phyloP scores from a whole-genome alignment of 768 basidiomycete genomes.

The Lactarius pseudohatsudake region DNA sequence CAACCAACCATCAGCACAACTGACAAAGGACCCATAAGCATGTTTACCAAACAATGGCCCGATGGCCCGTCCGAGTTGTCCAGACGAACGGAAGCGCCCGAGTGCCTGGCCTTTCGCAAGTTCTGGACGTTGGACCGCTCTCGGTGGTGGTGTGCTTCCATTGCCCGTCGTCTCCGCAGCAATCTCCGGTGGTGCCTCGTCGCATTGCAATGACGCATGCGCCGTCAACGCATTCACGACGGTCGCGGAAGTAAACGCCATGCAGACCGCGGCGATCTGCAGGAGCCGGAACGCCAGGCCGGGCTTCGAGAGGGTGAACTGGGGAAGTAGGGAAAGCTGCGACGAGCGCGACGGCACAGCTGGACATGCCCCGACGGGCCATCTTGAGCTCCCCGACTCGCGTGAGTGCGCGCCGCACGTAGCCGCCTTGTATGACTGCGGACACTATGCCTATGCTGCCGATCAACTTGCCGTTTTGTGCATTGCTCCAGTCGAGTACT shows the following conservation, averaged over 20 bases:
- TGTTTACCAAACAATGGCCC: constrained; percentile 80
- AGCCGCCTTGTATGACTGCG: constrained; percentile 89
- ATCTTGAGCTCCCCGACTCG: constrained; percentile 78
- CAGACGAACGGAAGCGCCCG: constrained; percentile 86
- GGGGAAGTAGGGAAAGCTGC: constrained; percentile 74
- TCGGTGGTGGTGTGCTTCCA: constrained; percentile 35
- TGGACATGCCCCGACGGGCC: constrained; percentile 75
- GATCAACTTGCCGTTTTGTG: constrained; percentile 82
- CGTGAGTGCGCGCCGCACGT: constrained; percentile 79
- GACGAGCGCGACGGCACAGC: constrained; percentile 68
- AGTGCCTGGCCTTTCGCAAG: constrained; percentile 83
- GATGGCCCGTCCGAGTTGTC: constrained; percentile 90
- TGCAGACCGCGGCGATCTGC: constrained; percentile 71
- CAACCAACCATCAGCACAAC: constrained; percentile 4
- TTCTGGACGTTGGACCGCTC: constrained; percentile 52
- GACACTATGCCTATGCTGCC: constrained; percentile 88
- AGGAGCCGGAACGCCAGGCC: constrained; percentile 52
- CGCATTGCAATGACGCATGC: constrained; percentile 87
- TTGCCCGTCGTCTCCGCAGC: constrained; percentile 62
- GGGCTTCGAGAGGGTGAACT: constrained; percentile 44
- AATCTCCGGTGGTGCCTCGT: constrained; percentile 51
- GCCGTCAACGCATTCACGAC: constrained; percentile 94
- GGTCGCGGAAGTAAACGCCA: constrained; percentile 94
- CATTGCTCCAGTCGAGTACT: constrained; percentile 91
- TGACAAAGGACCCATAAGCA: neutral